phyloP scores from a whole-genome alignment of 768 basidiomycete species.

The Lentinus brumalis region DNA sequence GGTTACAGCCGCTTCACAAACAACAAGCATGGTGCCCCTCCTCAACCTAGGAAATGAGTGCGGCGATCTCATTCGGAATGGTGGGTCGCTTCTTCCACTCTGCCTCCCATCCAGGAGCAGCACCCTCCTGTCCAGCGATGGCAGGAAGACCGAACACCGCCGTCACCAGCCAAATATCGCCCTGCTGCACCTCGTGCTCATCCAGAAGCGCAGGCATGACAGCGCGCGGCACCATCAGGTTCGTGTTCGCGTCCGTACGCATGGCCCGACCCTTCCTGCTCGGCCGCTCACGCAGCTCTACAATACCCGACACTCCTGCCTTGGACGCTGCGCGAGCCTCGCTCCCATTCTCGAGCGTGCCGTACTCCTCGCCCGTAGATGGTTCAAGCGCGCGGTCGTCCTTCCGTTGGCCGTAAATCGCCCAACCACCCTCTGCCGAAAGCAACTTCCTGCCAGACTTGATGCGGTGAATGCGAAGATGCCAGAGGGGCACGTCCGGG shows the following conservation, averaged over 20 bases:
- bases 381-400: constrained; percentile 63
- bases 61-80: constrained; percentile 42
- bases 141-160: constrained; percentile 66
- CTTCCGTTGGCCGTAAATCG: constrained; percentile 66
- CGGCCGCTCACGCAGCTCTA: constrained; percentile 43
- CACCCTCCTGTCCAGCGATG: constrained; percentile 37
- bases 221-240: constrained; percentile 65
- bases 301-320: constrained; percentile 66
- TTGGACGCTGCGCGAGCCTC: constrained; percentile 55
- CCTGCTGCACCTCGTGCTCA: constrained; percentile 41
- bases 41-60: not conserved
- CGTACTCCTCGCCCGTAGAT: constrained; percentile 39
- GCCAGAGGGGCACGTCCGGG: constrained; percentile 60
- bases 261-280: constrained; percentile 46
- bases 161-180: constrained; percentile 61
- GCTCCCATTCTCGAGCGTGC: constrained; percentile 49
- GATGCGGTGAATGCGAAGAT: constrained; percentile 68
- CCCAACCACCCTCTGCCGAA: constrained; percentile 71
- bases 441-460: constrained; percentile 49
- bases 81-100: constrained; percentile 52
- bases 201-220: constrained; percentile 66
- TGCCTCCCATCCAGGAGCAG: constrained; percentile 43
- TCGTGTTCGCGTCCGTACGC: constrained; percentile 72
- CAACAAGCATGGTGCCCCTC: too few relatives aligned
- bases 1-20: too few relatives aligned